These are phyloP conservation scores for Halenospora varia DNA, from an alignment of 495 filamentous ascomycete genomes.

Conservation along the genomic window DNA sequence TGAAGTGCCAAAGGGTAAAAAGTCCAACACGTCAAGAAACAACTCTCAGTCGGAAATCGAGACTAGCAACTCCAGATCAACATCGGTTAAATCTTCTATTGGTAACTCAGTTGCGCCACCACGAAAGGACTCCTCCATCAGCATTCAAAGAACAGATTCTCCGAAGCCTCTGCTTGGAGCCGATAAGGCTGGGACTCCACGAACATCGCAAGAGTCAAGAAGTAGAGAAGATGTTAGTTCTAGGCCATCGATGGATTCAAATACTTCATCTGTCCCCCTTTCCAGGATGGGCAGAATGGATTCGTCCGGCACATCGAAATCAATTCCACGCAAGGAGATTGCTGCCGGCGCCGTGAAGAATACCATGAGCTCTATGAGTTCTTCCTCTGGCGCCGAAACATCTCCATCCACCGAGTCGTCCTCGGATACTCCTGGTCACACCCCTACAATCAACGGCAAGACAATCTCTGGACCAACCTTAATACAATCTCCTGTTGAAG, in stretches of 20 bases:
- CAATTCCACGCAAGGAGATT: constrained; percentile 46
- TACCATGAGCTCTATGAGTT: constrained; percentile 14
- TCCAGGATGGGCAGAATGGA: constrained; percentile 31
- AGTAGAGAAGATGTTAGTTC: constrained; percentile 39
- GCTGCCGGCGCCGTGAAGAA: constrained; percentile 12
- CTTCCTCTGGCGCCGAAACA: constrained; percentile 21
- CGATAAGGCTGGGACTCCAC: constrained; percentile 42
- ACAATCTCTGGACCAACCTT: constrained; percentile 22
- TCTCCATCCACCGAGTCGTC: constrained; percentile 24
- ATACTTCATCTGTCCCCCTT: constrained; percentile 21
- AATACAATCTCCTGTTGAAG: constrained; percentile 10
- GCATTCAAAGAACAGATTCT: constrained; percentile 16
- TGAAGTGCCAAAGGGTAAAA: constrained; percentile 68
- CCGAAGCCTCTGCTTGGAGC: constrained; percentile 17
- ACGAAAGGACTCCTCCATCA: constrained; percentile 12
- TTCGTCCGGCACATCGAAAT: constrained; percentile 28
- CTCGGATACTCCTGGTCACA: constrained; percentile 23
- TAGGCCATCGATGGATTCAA: constrained; percentile 38
- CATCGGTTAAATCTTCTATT: constrained; percentile 5
- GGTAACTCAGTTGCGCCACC: constrained; percentile 2
- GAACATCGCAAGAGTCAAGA: constrained; percentile 45
- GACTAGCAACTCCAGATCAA: constrained; percentile 3
- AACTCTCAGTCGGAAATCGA: constrained; percentile 53
- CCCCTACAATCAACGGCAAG: constrained; percentile 38
- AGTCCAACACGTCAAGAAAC: constrained; percentile 53